phyloP scores from a whole-genome alignment of 345 rosid genomes.

The Dovyalis caffra region DNA sequence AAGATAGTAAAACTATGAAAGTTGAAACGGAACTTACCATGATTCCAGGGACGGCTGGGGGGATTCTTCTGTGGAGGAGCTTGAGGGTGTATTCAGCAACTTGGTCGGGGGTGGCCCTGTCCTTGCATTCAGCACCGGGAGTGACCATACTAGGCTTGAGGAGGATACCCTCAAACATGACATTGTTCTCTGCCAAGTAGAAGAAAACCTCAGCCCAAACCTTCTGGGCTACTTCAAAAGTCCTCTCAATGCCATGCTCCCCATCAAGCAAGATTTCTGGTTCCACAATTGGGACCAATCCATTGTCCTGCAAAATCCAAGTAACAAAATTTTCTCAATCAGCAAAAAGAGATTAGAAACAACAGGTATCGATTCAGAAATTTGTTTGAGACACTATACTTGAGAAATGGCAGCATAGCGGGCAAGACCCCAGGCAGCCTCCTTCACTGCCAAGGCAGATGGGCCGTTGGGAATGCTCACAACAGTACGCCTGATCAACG shows the following conservation, averaged over 20 bases:
- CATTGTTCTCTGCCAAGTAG: conserved; percentile 96
- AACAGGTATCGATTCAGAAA: background rate
- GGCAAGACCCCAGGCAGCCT: conserved; percentile 99
- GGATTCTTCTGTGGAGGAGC: conserved; percentile 83
- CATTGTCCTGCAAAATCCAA: conserved; percentile 63
- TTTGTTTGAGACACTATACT: conserved; percentile 29
- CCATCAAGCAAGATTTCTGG: conserved; percentile 98
- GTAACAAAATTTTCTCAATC: conserved; percentile 9
- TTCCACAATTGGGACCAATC: conserved; percentile 98
- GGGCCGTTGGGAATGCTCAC: conserved; percentile 99
- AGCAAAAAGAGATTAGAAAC: background rate
- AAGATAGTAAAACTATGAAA: background rate
- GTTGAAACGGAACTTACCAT: conserved; percentile 56
- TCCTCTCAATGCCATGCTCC: conserved; percentile 88
- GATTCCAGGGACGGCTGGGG: conserved; percentile 95
- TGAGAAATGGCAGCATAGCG: conserved; percentile 95
- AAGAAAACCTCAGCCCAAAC: conserved; percentile 99
- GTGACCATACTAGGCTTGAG: conserved; percentile 99
- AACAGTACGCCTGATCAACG: conserved; percentile 77
- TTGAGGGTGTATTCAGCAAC: conserved; percentile 93
- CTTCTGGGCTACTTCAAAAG: conserved; percentile 86
- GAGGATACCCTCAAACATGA: conserved; percentile 92
- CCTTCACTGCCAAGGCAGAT: conserved; percentile 89
- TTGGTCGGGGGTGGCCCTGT: conserved; percentile 71
- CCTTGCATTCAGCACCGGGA: conserved; percentile 96